These are phyloP conservation scores for Candida stauntonica DNA, from an alignment of 805 yeast species.

Conservation along the genomic window DNA sequence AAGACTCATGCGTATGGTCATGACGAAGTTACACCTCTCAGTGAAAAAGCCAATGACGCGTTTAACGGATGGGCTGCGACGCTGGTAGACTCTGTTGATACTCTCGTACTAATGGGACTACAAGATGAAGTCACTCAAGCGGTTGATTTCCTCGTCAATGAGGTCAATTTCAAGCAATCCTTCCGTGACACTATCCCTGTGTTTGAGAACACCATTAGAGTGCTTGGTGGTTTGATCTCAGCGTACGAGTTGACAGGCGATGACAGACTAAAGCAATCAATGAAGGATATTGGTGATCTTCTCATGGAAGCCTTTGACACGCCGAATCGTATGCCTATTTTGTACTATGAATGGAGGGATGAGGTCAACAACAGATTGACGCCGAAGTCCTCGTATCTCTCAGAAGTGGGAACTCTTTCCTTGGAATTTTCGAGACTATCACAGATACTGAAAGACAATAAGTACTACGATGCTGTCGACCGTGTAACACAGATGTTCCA, in stretches of 20 bases:
- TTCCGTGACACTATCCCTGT: constrained; percentile 40
- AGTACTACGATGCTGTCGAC: constrained; percentile 47
- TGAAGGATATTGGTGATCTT: constrained; percentile 44
- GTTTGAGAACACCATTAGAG: constrained; percentile 48
- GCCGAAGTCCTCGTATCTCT: constrained; percentile 32
- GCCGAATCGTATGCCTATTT: constrained; percentile 50
- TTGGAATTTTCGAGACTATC: constrained; percentile 50
- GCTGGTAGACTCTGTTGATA: constrained; percentile 47
- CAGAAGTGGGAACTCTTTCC: constrained; percentile 46
- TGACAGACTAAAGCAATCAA: constrained; percentile 33
- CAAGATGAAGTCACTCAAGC: constrained; percentile 36
- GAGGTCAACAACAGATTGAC: constrained; percentile 35
- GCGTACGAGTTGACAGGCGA: constrained; percentile 46
- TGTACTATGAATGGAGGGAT: constrained; percentile 41
- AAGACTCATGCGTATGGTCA: constrained; percentile 39
- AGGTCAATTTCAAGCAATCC: constrained; percentile 36
- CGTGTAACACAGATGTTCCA: constrained; percentile 38
- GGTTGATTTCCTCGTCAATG: constrained; percentile 29
- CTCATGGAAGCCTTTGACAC: constrained; percentile 54
- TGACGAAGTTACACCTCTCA: constrained; percentile 41
- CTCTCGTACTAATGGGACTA: constrained; percentile 43
- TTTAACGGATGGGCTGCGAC: constrained; percentile 50
- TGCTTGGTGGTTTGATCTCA: constrained; percentile 48
- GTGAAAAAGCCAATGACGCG: constrained; percentile 32
- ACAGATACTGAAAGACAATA: constrained; percentile 44